Base-by-base conservation (phyloP, 2,329 filamentous ascomycete species). In the Dactylonectria estremocensis region DNA sequence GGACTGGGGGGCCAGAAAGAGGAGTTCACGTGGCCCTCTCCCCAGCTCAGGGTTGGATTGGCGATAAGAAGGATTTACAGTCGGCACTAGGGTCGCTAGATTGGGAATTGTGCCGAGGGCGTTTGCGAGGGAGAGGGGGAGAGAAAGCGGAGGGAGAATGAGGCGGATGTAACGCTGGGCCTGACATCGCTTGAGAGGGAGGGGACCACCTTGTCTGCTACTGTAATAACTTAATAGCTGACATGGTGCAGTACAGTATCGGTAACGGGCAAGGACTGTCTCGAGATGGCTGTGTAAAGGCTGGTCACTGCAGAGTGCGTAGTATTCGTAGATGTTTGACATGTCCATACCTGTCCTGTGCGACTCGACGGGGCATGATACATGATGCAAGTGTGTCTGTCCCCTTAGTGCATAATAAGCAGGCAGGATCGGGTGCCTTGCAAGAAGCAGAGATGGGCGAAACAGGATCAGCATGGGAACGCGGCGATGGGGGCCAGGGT, bases 401-500 rank as follows among this genome's bases (percentile, higher is more conserved):
- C 53, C 52, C 53, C 33, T 33, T 22, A 10, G 20, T 54, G 31
- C 43, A 56, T 50, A 20, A 55, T 57, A 31, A 50, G 43, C 31
- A 66, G 58, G 49, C 35, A 48, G 46, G 61, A 61, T 61, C 11
- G 10, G 58, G 31, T 31, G 58, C 35, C 18, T 66, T 60, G 56
- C 33, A 48, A 13, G 24, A 20, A 64, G 54, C 40, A 55, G 28
- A 59, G n/a, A 48, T 60, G 35, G 55, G 52, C 53, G 55, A 53
- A 52, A 50, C 24, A 53, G 24, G 55, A 64, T 64, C 61, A 46
- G 48, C 61, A 66, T 28, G 56, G 56, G 55, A 57, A 18, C 31
- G 35, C n/a, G 46, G 46, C 46, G 58, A 54, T 43, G 24, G 57
- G 60, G 57, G 60, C 53, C 60, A 68, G 54, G 72, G 67, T 69